Evolutionary conservation across 768 basidiomycete genomes (phyloP).

Genomic region (Aureoboletus auriporus): DNA sequence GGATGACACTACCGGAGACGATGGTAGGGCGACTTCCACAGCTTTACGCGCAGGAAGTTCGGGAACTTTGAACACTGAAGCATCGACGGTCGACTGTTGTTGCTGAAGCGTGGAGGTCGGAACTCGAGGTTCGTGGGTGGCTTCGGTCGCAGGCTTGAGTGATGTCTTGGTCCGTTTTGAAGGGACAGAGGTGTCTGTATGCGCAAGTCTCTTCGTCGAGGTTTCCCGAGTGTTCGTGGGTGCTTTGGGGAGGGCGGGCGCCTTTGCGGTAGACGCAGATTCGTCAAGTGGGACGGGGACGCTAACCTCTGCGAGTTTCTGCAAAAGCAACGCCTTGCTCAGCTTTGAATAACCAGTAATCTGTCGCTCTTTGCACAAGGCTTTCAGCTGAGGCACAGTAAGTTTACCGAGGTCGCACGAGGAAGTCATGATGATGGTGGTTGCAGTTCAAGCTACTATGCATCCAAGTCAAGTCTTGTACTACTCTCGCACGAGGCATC

Average conservation of each 20-base stretch:
- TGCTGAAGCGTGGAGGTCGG: neutral
- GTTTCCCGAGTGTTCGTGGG: neutral
- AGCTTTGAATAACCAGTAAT: constrained; percentile 68
- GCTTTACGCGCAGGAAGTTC: neutral
- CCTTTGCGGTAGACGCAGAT: neutral
- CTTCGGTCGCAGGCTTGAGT: neutral
- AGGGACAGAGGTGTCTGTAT: constrained; percentile 13
- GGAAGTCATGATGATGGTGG: constrained; percentile 8
- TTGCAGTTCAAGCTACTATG: no score
- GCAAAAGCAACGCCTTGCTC: constrained; percentile 51
- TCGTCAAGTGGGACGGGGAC: no score
- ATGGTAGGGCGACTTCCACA: no score
- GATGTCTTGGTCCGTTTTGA: constrained; percentile 13
- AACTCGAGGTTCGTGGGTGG: no score
- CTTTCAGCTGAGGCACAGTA: constrained; percentile 62
- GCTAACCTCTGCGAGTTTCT: constrained; percentile 32
- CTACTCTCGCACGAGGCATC: constrained; percentile 3
- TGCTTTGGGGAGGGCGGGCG: neutral
- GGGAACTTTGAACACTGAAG: constrained; percentile 7
- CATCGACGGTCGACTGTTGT: neutral
- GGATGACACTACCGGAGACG: no score
- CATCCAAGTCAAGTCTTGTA: no score
- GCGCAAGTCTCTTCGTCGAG: constrained; percentile 17
- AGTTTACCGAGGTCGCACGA: constrained; percentile 31
- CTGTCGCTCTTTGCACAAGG: constrained; percentile 60